A percentile compares a stretch with the other conserved stretches of the same genome.
Evolutionary conservation across 1,284 basidiomycete species (phyloP).

Genomic region (Trichosporon coremiiforme): DNA sequence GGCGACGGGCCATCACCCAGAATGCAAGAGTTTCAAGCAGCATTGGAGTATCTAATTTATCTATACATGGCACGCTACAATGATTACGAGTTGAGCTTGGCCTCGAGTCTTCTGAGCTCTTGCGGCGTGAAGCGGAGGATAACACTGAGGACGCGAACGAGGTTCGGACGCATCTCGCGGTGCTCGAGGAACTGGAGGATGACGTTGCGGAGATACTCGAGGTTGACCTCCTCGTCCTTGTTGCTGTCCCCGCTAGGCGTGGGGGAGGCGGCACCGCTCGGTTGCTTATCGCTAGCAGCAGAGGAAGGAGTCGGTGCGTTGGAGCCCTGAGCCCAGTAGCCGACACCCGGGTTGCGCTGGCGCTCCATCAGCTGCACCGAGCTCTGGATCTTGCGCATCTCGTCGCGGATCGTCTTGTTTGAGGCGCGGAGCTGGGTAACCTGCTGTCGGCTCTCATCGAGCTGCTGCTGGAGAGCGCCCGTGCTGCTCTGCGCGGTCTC

Average conservation of each 20-base stretch:
- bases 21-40: neutral
- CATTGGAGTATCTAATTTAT: slow-evolving; percentile 50
- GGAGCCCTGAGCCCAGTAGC: slow-evolving; percentile 70
- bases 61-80: slow-evolving; percentile 16
- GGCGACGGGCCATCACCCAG: neutral
- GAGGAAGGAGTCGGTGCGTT: slow-evolving; percentile 2
- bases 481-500: slow-evolving; percentile 47
- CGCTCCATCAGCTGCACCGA: slow-evolving; percentile 84
- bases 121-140: slow-evolving; percentile 91
- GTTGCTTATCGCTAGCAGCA: neutral
- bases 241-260: slow-evolving; percentile 47
- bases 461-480: slow-evolving; percentile 48
- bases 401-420: slow-evolving; percentile 87
- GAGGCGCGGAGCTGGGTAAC: slow-evolving; percentile 40
- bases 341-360: slow-evolving; percentile 87
- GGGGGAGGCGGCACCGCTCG: neutral
- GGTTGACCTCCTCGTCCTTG: slow-evolving; percentile 84
- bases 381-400: slow-evolving; percentile 87
- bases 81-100: slow-evolving; percentile 60
- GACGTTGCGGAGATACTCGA: slow-evolving; percentile 93
- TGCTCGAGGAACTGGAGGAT: slow-evolving; percentile 90
- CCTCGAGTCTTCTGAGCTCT: slow-evolving; percentile 79
- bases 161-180: slow-evolving; percentile 85
- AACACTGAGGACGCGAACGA: slow-evolving; percentile 83
- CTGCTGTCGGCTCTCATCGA: slow-evolving; percentile 53